Base-by-base conservation (phyloP, 1,284 basidiomycete genomes). In the Puccinia horiana region DNA sequence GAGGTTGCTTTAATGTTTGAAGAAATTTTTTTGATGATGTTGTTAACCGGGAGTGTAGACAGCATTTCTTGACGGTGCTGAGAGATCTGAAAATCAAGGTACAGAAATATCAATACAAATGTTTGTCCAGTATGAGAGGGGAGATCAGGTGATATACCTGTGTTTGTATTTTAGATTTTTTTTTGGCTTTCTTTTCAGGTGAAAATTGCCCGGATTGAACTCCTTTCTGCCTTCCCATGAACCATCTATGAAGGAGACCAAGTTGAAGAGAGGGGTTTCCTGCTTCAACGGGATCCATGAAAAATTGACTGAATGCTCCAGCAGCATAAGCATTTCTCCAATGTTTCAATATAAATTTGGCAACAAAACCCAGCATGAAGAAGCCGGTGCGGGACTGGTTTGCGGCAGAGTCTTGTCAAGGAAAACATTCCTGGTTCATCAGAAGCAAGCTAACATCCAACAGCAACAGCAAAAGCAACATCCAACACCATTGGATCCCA, bases 51-150 rank as follows among this genome's bases (percentile, higher is more conserved):
- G n/a, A 37, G 63, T 3, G 1, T 67, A 32, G 63, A 16, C 1
- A 67, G 63, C n/a, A 32, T 67, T 40, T 67, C 63, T 67, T 67
- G 63, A 40, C 6, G 63, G 63, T 42, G 63, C 32, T 67, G 63
- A 12, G 32, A 67, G 35, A 63, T 11, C 58, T 63, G 58, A 29
- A 5, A 16, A 29, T 4, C 14, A 32, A n/a, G 16, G 16, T 63
- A 11, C 29, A 29, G n/a, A 5, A 37, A 63, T 11, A 12, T 52
- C 23, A 12, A 52, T 12, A 12, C 49, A 16, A 29, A 37, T 67
- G 63, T 37, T 40, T 37, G 32, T 26, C 5, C 14, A 4, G 29
- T 29, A 26, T 26, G 29, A 67, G 63, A 32, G 56, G 23, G 23
- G 16, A 67, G 16, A 67, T 2, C 6, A 16, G 32, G 29, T 40